A percentile compares a stretch with the other conserved stretches of the same genome.
phyloP scores from a whole-genome alignment of 495 filamentous ascomycete species.

The Penicillium cinerascens region DNA sequence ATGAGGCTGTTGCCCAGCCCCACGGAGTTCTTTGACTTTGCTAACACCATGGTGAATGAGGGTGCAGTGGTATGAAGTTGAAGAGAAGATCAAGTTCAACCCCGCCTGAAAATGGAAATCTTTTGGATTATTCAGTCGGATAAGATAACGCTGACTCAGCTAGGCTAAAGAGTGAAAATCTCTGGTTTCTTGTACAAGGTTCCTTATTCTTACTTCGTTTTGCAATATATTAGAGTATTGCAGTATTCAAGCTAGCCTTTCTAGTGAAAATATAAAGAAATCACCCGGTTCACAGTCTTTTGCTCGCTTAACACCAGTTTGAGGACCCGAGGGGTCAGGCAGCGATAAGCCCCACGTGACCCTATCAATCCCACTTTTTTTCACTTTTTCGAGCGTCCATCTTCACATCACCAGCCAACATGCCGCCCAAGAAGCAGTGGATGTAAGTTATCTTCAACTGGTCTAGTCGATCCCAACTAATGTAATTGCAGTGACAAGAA shows the following conservation, averaged over 20 bases:
- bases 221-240: background rate
- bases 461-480: constrained; percentile 3
- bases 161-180: constrained; percentile 1
- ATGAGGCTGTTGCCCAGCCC: constrained; percentile 90
- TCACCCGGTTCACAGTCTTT: background rate
- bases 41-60: constrained; percentile 70
- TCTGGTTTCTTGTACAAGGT: background rate
- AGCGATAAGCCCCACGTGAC: constrained; percentile 40
- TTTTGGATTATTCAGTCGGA: constrained; percentile 35
- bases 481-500: constrained; percentile 74
- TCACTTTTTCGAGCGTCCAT: constrained; percentile 23
- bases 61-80: constrained; percentile 7
- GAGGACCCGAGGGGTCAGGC: constrained; percentile 29
- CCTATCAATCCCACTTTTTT: constrained; percentile 35
- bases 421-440: constrained; percentile 78
- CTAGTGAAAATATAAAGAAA: background rate
- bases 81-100: constrained; percentile 14
- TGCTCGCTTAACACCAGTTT: constrained; percentile 1
- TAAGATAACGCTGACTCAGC: constrained; percentile 34
- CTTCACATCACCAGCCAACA: constrained; percentile 38
- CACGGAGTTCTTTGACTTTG: constrained; percentile 93
- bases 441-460: constrained; percentile 59
- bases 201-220: background rate
- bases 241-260: background rate
- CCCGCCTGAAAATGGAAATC: constrained; percentile 31